These are phyloP conservation scores for Penicillium subrubescens DNA, from an alignment of 495 filamentous ascomycete species.

Conservation along the genomic window DNA sequence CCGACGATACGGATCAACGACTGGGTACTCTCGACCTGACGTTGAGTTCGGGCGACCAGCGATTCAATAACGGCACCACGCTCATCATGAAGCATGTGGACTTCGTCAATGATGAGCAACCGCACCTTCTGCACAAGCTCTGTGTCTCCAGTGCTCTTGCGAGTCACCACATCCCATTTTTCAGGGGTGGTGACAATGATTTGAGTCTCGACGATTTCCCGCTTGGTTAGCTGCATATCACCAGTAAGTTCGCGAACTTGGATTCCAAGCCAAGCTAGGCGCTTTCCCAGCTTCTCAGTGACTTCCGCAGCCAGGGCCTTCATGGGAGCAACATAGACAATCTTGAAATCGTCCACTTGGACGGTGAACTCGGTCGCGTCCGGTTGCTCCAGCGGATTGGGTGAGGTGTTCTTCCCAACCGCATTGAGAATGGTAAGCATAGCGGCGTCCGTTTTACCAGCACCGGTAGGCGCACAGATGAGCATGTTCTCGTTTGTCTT, in stretches of 20 bases:
- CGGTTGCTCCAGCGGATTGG: conserved; percentile 75
- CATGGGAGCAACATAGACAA: conserved; percentile 53
- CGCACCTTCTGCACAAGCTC: conserved; percentile 97
- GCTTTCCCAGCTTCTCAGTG: conserved; percentile 89
- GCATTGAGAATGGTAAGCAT: conserved; percentile 93
- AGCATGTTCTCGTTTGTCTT: conserved; percentile 97
- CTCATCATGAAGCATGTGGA: conserved; percentile 99
- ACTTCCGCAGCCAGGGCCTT: conserved; percentile 97
- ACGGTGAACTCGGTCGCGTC: conserved; percentile 75
- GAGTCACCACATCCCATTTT: conserved; percentile 98
- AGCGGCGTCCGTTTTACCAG: conserved; percentile 98
- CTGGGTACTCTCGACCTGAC: conserved; percentile 97
- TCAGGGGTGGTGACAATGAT: conserved; percentile 99
- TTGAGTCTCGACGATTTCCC: conserved; percentile 92
- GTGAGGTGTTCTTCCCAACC: conserved; percentile 78
- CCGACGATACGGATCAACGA: conserved; percentile 95
- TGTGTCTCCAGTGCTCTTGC: conserved; percentile 95
- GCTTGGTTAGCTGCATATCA: conserved; percentile 98
- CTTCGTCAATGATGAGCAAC: conserved; percentile 96
- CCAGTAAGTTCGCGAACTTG: conserved; percentile 90
- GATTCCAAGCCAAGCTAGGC: conserved; percentile 91
- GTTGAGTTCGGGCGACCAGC: conserved; percentile 88
- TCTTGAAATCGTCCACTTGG: conserved; percentile 84
- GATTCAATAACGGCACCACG: conserved; percentile 95
- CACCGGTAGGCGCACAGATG: conserved; percentile 96